These are phyloP conservation scores for Kalmusia sp. DNA, from an alignment of 2,329 filamentous ascomycete genomes.

Conservation along the genomic window DNA sequence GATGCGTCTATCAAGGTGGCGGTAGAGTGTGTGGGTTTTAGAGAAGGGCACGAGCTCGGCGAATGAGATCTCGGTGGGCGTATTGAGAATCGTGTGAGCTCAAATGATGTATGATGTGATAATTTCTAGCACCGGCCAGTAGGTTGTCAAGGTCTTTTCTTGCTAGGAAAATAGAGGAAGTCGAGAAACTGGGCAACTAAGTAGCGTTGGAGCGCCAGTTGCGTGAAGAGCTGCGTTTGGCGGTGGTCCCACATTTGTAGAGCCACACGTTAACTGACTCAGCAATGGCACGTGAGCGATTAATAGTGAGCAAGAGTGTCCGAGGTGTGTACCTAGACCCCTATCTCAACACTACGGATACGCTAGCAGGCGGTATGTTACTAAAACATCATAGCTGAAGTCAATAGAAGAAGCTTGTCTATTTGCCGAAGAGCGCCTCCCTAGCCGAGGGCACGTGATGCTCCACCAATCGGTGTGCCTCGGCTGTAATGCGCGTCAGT, in stretches of 20 bases:
- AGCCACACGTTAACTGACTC: neutral
- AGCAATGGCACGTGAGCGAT: neutral
- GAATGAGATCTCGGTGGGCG: too few species aligned
- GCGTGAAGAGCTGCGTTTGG: too few species aligned
- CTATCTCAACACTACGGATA: neutral
- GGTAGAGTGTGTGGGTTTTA: conserved; percentile 17
- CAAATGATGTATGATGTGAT: too few species aligned
- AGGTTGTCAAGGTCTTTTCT: too few species aligned
- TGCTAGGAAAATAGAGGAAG: too few species aligned
- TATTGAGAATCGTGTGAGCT: too few species aligned
- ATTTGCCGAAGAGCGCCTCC: conserved; percentile 1
- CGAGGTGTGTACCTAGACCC: neutral
- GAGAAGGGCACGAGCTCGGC: conserved; percentile 21
- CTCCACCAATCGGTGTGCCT: conserved; percentile 1
- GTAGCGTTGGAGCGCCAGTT: too few species aligned
- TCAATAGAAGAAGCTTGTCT: neutral
- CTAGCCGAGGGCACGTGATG: neutral
- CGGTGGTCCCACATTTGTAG: neutral
- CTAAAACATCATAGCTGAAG: neutral
- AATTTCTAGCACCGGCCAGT: neutral
- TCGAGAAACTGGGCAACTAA: too few species aligned
- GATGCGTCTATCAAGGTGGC: conserved; percentile 20
- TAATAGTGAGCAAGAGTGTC: neutral
- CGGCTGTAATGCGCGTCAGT: neutral
- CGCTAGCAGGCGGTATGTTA: neutral